phyloP scores from a whole-genome alignment of 163 green algal species.

The Chlamydomonas reinhardtii region DNA sequence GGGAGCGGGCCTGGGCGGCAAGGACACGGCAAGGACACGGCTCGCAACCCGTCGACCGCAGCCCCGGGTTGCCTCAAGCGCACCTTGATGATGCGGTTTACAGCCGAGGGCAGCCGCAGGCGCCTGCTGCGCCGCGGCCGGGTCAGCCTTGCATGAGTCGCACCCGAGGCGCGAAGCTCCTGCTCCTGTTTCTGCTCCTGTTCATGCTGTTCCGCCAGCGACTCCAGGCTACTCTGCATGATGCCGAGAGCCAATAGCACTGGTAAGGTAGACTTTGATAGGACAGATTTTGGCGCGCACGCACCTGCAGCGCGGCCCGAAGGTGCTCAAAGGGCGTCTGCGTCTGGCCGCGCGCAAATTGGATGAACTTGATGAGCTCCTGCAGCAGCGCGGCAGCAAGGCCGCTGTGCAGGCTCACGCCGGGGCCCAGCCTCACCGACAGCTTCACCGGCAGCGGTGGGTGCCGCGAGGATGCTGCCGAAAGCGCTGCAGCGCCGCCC shows the following conservation, averaged over 20 bases:
- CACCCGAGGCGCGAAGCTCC: too few relatives aligned
- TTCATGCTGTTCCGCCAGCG: neutral
- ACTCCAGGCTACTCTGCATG: neutral
- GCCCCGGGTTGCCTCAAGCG: too few relatives aligned
- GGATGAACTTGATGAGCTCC: conserved; percentile 20
- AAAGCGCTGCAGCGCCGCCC: too few relatives aligned
- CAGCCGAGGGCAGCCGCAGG: neutral
- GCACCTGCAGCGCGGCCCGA: neutral
- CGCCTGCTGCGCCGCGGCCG: neutral
- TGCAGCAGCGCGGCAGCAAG: neutral
- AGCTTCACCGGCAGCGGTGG: neutral
- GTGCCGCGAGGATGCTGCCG: too few relatives aligned
- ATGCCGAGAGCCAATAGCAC: too few relatives aligned
- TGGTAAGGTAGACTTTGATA: too few relatives aligned
- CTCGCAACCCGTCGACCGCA: too few relatives aligned
- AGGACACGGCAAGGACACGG: too few relatives aligned
- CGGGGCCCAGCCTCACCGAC: neutral
- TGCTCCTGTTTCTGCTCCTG: neutral
- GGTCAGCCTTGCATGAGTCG: neutral
- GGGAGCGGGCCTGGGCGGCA: too few relatives aligned
- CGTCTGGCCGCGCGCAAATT: conserved; percentile 15
- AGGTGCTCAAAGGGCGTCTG: conserved; percentile 8
- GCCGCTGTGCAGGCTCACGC: too few relatives aligned
- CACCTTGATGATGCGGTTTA: conserved; percentile 26
- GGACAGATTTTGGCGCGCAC: too few relatives aligned